These are phyloP conservation scores for Fraxinus angustifolia DNA, from an alignment of 305 asterid species.

Conservation along the genomic window DNA sequence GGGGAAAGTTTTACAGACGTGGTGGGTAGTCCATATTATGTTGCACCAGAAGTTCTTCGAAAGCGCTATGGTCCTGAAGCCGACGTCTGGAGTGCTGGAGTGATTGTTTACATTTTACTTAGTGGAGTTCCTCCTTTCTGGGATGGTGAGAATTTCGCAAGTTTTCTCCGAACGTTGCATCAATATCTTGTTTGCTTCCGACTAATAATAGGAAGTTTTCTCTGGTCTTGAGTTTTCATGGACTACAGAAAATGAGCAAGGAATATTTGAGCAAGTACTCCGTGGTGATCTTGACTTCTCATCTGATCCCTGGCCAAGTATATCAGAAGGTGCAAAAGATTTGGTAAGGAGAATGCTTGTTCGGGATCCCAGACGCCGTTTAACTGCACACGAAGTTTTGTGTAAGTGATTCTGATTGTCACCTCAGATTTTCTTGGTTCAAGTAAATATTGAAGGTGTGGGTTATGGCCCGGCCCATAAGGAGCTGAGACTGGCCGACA, in stretches of 20 bases:
- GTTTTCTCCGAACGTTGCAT: background rate
- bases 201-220: background rate
- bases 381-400: slow-evolving; percentile 69
- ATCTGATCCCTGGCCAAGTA: slow-evolving; percentile 76
- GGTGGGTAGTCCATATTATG: slow-evolving; percentile 78
- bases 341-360: slow-evolving; percentile 62
- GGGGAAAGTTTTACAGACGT: slow-evolving; percentile 63
- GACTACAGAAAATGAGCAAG: slow-evolving; percentile 61
- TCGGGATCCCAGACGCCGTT: slow-evolving; percentile 58
- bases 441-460: background rate
- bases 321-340: slow-evolving; percentile 63
- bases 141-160: slow-evolving; percentile 51
- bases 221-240: background rate
- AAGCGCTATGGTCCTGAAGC: slow-evolving; percentile 73
- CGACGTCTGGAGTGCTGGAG: slow-evolving; percentile 85
- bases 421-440: background rate
- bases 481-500: background rate
- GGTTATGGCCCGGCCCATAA: background rate
- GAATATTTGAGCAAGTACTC: slow-evolving; percentile 65
- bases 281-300: slow-evolving; percentile 69
- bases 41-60: slow-evolving; percentile 75
- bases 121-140: slow-evolving; percentile 83
- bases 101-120: slow-evolving; percentile 65
- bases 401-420: slow-evolving; percentile 38
- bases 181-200: background rate